Evolutionary conservation across 2,329 filamentous ascomycete species (phyloP).

Genomic region (Cadophora luteo-olivacea): DNA sequence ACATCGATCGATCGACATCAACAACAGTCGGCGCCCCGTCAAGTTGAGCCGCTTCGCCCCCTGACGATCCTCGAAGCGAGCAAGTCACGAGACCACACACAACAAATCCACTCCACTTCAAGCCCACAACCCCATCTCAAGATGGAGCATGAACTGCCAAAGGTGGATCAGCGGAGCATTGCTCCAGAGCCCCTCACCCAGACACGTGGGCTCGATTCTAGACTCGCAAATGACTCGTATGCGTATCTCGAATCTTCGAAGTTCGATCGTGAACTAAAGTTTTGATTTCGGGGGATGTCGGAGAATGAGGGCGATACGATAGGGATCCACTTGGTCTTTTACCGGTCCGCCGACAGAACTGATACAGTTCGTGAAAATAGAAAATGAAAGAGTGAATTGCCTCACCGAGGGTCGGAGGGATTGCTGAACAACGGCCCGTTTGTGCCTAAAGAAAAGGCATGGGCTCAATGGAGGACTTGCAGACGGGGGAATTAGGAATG

Average conservation of each 20-base stretch:
- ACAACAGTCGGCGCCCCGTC: not conserved
- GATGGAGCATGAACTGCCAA: not conserved
- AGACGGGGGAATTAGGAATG: not conserved
- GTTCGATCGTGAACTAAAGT: not conserved
- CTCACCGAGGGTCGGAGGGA: not conserved
- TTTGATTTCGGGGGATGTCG: constrained; percentile 5
- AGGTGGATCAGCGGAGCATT: not conserved
- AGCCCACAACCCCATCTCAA: not conserved
- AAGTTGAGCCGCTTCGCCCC: not conserved
- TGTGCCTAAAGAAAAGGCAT: constrained; percentile 3
- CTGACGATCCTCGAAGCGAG: constrained; percentile 4
- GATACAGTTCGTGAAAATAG: constrained; percentile 1
- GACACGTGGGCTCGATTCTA: constrained; percentile 7
- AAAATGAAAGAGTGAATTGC: constrained; percentile 8
- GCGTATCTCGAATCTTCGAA: constrained; percentile 10
- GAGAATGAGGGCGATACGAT: not conserved
- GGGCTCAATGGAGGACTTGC: constrained; percentile 1
- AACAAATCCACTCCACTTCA: not conserved
- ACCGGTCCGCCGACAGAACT: not conserved
- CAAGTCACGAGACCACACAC: constrained; percentile 3
- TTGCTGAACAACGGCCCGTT: constrained; percentile 1
- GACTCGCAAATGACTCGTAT: constrained; percentile 4
- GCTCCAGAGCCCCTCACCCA: not conserved
- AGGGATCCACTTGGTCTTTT: constrained; percentile 5
- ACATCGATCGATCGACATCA: not conserved